Conservation (phyloP, 2,329 filamentous ascomycete species). For the Xylaria multiplex region DNA sequence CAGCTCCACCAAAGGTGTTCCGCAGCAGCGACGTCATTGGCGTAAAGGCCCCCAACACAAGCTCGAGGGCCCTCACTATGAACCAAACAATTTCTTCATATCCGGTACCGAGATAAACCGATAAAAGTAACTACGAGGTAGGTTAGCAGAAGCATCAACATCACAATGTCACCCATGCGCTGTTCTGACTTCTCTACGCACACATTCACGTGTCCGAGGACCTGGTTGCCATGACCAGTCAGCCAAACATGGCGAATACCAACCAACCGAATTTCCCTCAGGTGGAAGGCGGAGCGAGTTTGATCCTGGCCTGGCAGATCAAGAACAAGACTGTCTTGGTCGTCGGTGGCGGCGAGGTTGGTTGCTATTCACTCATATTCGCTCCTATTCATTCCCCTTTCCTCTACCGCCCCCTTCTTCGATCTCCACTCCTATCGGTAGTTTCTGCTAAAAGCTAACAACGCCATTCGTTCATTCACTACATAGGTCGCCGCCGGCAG, state of each 20-base stretch:
- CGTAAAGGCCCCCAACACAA: conserved; percentile 2
- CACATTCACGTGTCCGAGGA: conserved; percentile 9
- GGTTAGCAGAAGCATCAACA: conserved; percentile 16
- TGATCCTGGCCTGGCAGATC: conserved; percentile 97
- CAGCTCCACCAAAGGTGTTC: conserved; percentile 24
- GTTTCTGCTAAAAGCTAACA: conserved; percentile 26
- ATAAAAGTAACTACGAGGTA: conserved; percentile 1
- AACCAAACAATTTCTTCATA: conserved; percentile 20
- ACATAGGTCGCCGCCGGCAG: conserved; percentile 89
- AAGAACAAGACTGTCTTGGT: conserved; percentile 89
- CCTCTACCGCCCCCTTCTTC: background rate
- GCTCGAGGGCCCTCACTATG: background rate
- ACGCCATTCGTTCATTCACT: background rate
- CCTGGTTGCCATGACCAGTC: conserved; percentile 24
- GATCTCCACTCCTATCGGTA: background rate
- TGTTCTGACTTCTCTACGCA: background rate
- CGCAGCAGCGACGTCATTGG: conserved; percentile 37
- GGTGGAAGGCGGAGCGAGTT: conserved; percentile 88
- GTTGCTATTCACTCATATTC: conserved; percentile 58
- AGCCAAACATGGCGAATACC: conserved; percentile 27
- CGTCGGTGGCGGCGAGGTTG: conserved; percentile 92
- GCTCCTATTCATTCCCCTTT: background rate
- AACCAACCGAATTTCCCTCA: conserved; percentile 69
- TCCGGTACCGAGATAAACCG: conserved; percentile 7
- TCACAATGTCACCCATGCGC: conserved; percentile 22